Evolutionary conservation across 78 protist species (phyloP).

Genomic region (slime mould (Dictyostelium discoideum)): DNA sequence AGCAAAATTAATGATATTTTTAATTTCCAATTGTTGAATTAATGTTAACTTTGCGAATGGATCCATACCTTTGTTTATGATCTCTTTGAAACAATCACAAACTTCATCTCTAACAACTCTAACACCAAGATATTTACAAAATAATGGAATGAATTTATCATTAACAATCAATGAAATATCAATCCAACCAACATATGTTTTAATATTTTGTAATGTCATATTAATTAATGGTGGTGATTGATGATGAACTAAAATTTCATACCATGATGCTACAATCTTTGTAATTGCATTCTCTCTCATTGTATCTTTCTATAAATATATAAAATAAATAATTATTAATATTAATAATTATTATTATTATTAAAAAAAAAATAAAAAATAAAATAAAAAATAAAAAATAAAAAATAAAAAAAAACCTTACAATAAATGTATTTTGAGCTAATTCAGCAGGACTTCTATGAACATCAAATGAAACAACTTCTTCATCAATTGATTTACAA

Average conservation of each 20-base stretch:
- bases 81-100: slow-evolving; percentile 64
- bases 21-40: slow-evolving; percentile 61
- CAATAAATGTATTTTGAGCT: slow-evolving; percentile 78
- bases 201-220: slow-evolving; percentile 75
- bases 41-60: slow-evolving; percentile 38
- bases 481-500: slow-evolving; percentile 70
- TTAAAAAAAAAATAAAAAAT: not conserved
- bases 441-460: slow-evolving; percentile 62
- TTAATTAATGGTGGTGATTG: slow-evolving; percentile 28
- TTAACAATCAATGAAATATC: slow-evolving; percentile 78
- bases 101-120: slow-evolving; percentile 52
- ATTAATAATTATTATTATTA: not conserved
- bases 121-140: slow-evolving; percentile 45
- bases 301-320: slow-evolving; percentile 65
- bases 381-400: not conserved
- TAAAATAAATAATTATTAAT: not conserved
- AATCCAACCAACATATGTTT: slow-evolving; percentile 83
- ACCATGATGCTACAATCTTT: slow-evolving; percentile 77
- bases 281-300: slow-evolving; percentile 71
- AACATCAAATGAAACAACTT: slow-evolving; percentile 70
- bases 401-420: not conserved
- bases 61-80: slow-evolving; percentile 83
- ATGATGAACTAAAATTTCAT: slow-evolving; percentile 60
- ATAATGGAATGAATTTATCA: slow-evolving; percentile 70
- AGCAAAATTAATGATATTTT: slow-evolving; percentile 9